These are phyloP conservation scores for Oxytropis ochrocephala DNA, from an alignment of 306 rosid genomes.

Conservation along the genomic window DNA sequence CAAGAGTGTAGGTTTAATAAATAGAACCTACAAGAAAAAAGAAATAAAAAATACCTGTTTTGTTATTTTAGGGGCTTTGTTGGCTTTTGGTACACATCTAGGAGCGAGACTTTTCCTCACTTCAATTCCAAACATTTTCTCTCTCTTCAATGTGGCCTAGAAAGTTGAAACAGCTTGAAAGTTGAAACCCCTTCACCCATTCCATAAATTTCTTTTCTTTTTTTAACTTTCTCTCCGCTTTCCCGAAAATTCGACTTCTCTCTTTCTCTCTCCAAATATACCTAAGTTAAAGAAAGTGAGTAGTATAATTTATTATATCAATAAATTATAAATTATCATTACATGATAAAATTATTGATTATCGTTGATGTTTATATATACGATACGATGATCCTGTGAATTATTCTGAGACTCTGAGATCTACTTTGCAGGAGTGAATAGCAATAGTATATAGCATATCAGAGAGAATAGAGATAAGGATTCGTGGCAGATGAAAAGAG, in stretches of 20 bases:
- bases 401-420: constrained; percentile 39
- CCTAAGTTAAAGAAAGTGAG: not conserved
- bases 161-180: constrained; percentile 23
- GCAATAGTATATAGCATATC: not conserved
- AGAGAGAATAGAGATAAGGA: not conserved
- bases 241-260: constrained; percentile 6
- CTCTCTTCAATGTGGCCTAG: constrained; percentile 51
- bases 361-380: not conserved
- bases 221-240: not conserved
- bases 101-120: constrained; percentile 22
- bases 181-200: constrained; percentile 17
- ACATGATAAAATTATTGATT: not conserved
- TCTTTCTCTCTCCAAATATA: not conserved
- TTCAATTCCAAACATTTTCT: constrained; percentile 30
- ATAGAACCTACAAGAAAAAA: no score
- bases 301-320: not conserved
- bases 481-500: constrained; percentile 28
- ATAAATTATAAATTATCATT: not conserved
- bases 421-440: constrained; percentile 36
- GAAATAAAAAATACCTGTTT: not conserved
- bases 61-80: not conserved
- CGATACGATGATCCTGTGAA: not conserved
- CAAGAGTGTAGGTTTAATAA: no score
- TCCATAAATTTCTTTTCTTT: not conserved
- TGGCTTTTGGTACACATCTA: not conserved